Evolutionary conservation across 2,329 filamentous ascomycete species (phyloP).

Genomic region (Byssoonygena ceratinophila): DNA sequence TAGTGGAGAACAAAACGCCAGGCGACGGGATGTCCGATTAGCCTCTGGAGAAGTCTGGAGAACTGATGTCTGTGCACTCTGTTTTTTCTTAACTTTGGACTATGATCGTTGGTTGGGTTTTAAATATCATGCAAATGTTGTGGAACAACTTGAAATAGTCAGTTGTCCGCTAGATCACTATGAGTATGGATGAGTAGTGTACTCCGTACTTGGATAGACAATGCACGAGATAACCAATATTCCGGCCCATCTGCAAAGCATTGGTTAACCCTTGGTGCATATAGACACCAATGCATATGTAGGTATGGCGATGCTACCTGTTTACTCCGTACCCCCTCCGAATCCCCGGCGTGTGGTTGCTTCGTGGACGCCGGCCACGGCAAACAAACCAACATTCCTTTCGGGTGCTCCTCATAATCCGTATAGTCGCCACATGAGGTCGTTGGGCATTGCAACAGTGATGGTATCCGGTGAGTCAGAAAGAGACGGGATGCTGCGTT

Average conservation of each 20-base stretch:
- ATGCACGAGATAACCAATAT: neutral
- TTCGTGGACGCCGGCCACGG: neutral
- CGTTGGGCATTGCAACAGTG: neutral
- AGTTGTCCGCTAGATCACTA: too few relatives aligned
- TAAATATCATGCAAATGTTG: neutral
- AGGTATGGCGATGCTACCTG: neutral
- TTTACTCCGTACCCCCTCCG: too few relatives aligned
- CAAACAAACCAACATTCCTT: too few relatives aligned
- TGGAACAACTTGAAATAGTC: neutral
- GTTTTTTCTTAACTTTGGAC: neutral
- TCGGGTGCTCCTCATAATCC: too few relatives aligned
- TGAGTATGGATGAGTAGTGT: neutral
- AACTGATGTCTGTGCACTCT: constrained; percentile 2
- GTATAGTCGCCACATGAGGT: too few relatives aligned
- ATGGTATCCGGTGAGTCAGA: neutral
- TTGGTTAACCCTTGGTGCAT: neutral
- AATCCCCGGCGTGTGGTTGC: neutral
- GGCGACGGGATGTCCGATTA: neutral
- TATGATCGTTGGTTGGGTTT: neutral
- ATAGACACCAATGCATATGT: constrained; percentile 6
- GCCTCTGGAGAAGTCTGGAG: neutral
- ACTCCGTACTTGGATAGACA: neutral
- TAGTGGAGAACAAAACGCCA: neutral
- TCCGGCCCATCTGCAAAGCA: neutral
- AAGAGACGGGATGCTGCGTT: neutral